These are phyloP conservation scores for Croton setiger DNA, from an alignment of 441 rosid genomes.

Conservation along the genomic window DNA sequence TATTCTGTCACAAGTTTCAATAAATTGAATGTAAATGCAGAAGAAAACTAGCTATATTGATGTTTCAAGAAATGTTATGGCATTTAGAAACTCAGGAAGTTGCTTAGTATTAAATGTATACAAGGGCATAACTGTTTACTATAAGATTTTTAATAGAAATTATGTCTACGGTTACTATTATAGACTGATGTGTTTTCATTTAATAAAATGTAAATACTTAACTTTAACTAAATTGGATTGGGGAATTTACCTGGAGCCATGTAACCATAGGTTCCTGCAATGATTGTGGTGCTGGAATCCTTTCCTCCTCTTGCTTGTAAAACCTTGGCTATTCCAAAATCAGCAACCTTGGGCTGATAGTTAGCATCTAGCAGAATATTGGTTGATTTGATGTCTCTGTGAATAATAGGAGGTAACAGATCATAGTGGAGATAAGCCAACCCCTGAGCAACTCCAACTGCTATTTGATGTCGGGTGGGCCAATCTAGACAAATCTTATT, in stretches of 20 bases:
- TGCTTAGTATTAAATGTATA: background rate
- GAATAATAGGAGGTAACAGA: slow-evolving; percentile 68
- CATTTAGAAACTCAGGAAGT: background rate
- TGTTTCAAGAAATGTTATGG: background rate
- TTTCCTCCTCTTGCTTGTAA: slow-evolving; percentile 76
- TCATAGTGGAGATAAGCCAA: slow-evolving; percentile 93
- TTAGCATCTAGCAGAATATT: slow-evolving; percentile 72
- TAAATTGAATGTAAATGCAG: background rate
- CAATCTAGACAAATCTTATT: slow-evolving; percentile 55
- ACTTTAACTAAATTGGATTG: background rate
- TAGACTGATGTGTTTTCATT: background rate
- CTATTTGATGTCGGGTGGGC: slow-evolving; percentile 87
- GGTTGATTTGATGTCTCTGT: slow-evolving; percentile 90
- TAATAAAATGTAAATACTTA: background rate
- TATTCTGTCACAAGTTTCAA: slow-evolving; percentile 52
- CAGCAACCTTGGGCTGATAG: slow-evolving; percentile 84
- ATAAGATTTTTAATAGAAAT: background rate
- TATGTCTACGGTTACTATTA: background rate
- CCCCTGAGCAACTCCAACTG: slow-evolving; percentile 89
- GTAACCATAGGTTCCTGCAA: slow-evolving; percentile 92
- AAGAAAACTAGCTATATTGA: background rate
- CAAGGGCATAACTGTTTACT: background rate
- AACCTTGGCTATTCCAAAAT: slow-evolving; percentile 95
- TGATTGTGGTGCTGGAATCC: slow-evolving; percentile 77
- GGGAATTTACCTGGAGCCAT: slow-evolving; percentile 73